phyloP scores from a whole-genome alignment of 495 filamentous ascomycete genomes.

The Diplogelasinospora grovesii region DNA sequence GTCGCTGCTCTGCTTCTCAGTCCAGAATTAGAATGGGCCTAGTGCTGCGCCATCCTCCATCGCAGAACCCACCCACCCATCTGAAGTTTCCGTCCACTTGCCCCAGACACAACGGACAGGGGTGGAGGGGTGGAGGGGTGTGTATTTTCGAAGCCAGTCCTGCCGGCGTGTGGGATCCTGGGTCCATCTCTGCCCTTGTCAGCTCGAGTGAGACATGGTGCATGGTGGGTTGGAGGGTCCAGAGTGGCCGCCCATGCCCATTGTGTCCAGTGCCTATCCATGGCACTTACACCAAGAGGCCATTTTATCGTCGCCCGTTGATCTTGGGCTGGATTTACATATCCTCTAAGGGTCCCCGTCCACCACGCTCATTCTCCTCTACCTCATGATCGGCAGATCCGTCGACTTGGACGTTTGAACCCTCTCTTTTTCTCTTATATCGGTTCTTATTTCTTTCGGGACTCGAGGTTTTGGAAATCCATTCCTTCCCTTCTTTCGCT shows the following conservation, averaged over 20 bases:
- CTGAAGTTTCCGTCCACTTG: slow-evolving; percentile 43
- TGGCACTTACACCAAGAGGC: slow-evolving; percentile 27
- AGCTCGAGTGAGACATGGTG: slow-evolving; percentile 39
- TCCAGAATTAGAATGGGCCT: slow-evolving; percentile 29
- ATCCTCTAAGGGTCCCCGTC: slow-evolving; percentile 43
- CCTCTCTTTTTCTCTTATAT: slow-evolving; percentile 45
- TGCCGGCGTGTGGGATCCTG: slow-evolving; percentile 25
- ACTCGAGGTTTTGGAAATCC: slow-evolving; percentile 39
- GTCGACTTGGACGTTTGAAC: slow-evolving; percentile 42
- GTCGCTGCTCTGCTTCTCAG: slow-evolving; percentile 13
- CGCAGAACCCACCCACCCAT: slow-evolving; percentile 30
- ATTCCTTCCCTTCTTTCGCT: slow-evolving; percentile 42
- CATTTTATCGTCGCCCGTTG: slow-evolving; percentile 33
- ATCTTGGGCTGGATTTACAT: slow-evolving; percentile 40
- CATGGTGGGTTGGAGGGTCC: slow-evolving; percentile 22
- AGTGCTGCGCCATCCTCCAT: slow-evolving; percentile 29
- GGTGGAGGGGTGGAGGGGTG: slow-evolving; percentile 18
- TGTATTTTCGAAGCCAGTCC: no score
- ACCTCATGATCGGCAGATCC: slow-evolving; percentile 43
- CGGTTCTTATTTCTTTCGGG: slow-evolving; percentile 44
- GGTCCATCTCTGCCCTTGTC: slow-evolving; percentile 31
- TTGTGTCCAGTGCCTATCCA: slow-evolving; percentile 17
- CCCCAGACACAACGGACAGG: slow-evolving; percentile 43
- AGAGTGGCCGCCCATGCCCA: slow-evolving; percentile 10
- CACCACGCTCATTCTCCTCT: slow-evolving; percentile 32